Evolutionary conservation across 1,139 yeast genomes (phyloP).

Genomic region (Sugiyamaella castrensis): DNA sequence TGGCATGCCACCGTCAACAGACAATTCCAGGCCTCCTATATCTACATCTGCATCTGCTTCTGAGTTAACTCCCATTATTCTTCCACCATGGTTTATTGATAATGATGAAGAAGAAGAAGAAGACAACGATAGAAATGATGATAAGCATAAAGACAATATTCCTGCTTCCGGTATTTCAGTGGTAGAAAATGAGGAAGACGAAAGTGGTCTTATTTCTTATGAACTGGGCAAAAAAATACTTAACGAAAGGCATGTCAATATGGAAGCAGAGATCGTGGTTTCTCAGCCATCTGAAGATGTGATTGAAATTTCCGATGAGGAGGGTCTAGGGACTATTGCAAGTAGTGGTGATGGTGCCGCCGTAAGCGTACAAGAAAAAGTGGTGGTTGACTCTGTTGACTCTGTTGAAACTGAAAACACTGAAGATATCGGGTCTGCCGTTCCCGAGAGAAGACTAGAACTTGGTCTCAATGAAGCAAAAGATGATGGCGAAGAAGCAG

Average conservation of each 20-base stretch:
- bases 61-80: neutral
- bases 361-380: no score
- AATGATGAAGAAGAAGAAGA: slow-evolving; percentile 22
- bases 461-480: slow-evolving; percentile 9
- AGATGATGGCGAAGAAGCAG: slow-evolving; percentile 30
- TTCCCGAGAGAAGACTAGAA: neutral
- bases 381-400: no score
- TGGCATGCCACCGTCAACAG: no score
- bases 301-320: slow-evolving; percentile 16
- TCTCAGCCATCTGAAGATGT: slow-evolving; percentile 8
- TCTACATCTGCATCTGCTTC: no score
- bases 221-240: slow-evolving; percentile 12
- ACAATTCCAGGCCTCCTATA: no score
- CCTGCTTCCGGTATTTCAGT: slow-evolving; percentile 6
- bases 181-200: slow-evolving; percentile 13
- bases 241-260: slow-evolving; percentile 5
- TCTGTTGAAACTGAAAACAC: no score
- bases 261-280: neutral
- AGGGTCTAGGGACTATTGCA: neutral
- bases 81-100: slow-evolving; percentile 21
- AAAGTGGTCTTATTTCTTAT: slow-evolving; percentile 8
- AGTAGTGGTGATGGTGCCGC: no score
- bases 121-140: slow-evolving; percentile 13
- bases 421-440: no score
- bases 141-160: neutral